A percentile compares a stretch with the other conserved stretches of the same genome.
Conservation (phyloP, 2,329 filamentous ascomycete genomes). For the Cytospora schulzeri region DNA sequence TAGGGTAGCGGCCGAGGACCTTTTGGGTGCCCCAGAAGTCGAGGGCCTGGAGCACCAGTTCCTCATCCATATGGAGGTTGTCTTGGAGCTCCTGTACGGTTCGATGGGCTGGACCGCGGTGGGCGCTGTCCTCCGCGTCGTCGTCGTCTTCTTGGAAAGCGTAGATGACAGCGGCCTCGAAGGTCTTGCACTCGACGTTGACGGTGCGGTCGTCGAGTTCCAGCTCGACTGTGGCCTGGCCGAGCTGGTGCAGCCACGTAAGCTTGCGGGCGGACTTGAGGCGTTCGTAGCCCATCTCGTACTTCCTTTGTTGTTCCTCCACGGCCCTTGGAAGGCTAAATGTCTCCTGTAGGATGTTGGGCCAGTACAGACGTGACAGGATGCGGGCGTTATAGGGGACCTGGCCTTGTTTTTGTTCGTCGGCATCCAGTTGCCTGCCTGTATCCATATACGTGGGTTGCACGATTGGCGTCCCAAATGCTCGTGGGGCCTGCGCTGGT, state of each 20-base stretch:
- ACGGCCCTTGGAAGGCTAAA: constrained; percentile 67
- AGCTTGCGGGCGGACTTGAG: constrained; percentile 85
- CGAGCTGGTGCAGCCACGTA: constrained; percentile 83
- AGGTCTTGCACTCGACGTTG: constrained; percentile 72
- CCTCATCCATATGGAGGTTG: constrained; percentile 71
- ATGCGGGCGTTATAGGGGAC: constrained; percentile 75
- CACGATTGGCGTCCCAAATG: constrained; percentile 30
- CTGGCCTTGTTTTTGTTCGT: constrained; percentile 54
- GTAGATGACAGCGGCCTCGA: constrained; percentile 85
- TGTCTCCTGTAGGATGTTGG: constrained; percentile 69
- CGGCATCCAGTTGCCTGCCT: constrained; percentile 33
- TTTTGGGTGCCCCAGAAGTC: constrained; percentile 71
- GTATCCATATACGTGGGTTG: constrained; percentile 3
- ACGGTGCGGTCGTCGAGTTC: constrained; percentile 81
- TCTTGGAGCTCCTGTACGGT: constrained; percentile 55
- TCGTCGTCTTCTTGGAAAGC: constrained; percentile 63
- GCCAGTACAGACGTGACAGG: constrained; percentile 92
- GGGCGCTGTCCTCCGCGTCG: constrained; percentile 31
- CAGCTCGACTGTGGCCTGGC: constrained; percentile 77
- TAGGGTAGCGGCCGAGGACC: constrained; percentile 58
- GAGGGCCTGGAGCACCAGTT: constrained; percentile 68
- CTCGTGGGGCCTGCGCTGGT: constrained; percentile 21
- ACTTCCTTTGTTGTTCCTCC: constrained; percentile 64
- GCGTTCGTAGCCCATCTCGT: constrained; percentile 74
- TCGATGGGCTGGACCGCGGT: constrained; percentile 40